Conservation (phyloP, 495 filamentous ascomycete genomes). For the Lasiosphaeria miniovina region DNA sequence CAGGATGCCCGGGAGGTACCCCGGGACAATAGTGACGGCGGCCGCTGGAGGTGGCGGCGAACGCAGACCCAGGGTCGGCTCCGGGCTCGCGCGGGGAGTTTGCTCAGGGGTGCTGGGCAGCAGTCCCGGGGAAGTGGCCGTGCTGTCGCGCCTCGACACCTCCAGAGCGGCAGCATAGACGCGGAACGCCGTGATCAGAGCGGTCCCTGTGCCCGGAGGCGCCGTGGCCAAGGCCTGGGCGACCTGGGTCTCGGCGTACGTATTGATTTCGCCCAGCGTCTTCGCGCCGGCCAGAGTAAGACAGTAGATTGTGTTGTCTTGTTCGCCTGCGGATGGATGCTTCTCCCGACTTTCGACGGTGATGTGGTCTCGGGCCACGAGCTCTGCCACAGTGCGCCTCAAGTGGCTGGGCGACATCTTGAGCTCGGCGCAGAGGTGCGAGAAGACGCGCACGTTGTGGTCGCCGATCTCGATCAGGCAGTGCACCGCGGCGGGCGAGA, state of each 20-base stretch:
- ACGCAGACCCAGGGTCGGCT: too few species aligned
- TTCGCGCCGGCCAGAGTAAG: constrained; percentile 15
- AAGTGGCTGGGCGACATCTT: constrained; percentile 13
- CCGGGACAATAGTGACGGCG: constrained; percentile 20
- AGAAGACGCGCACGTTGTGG: constrained; percentile 5
- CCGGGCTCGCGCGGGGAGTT: not conserved
- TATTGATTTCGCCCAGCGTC: constrained; percentile 19
- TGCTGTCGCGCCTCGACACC: constrained; percentile 1
- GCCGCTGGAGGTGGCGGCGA: not conserved
- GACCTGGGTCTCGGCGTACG: constrained; percentile 22
- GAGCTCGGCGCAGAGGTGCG: constrained; percentile 17
- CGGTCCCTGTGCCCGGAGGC: constrained; percentile 8
- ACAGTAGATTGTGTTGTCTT: not conserved
- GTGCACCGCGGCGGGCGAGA: constrained; percentile 25
- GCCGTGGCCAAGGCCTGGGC: constrained; percentile 15
- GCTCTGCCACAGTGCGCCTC: constrained; percentile 14
- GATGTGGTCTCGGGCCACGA: constrained; percentile 13
- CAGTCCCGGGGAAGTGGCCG: not conserved
- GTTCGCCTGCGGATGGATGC: not conserved
- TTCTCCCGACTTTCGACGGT: not conserved
- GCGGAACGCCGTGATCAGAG: constrained; percentile 20
- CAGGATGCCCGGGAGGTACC: constrained; percentile 35
- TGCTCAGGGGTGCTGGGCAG: not conserved
- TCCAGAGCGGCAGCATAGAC: constrained; percentile 24
- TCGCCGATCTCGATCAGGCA: constrained; percentile 29